Conservation (phyloP, 2,329 filamentous ascomycete species). For the Diaporthe batatas region DNA sequence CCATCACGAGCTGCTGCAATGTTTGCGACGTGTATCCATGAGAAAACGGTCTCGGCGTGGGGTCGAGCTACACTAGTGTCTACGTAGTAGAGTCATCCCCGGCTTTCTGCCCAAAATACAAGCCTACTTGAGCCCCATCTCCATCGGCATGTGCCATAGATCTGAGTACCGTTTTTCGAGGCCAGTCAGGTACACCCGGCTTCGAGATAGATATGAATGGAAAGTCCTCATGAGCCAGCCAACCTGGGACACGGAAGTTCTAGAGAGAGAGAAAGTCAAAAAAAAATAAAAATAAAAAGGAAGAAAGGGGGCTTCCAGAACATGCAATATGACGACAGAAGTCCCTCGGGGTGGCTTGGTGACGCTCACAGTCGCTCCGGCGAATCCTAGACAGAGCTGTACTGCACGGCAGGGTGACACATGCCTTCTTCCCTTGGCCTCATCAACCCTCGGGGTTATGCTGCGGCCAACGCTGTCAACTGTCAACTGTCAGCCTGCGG, state of each 20-base stretch:
- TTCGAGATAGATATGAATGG: neutral
- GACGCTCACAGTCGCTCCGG: slow-evolving; percentile 1
- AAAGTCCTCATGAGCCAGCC: neutral
- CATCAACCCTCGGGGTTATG: slow-evolving; percentile 27
- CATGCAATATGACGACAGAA: slow-evolving; percentile 39
- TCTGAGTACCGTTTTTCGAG: neutral
- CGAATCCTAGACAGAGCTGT: slow-evolving; percentile 9
- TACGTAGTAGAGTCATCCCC: neutral
- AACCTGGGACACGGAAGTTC: too few species aligned
- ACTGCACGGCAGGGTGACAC: too few species aligned
- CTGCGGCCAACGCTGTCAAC: neutral
- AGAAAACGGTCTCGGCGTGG: neutral
- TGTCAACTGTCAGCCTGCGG: slow-evolving; percentile 19
- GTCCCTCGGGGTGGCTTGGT: slow-evolving; percentile 9
- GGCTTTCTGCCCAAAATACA: neutral
- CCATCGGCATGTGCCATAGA: neutral
- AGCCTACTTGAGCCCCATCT: neutral
- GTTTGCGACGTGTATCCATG: neutral
- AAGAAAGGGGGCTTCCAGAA: slow-evolving; percentile 28
- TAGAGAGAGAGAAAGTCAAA: too few species aligned
- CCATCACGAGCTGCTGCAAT: neutral
- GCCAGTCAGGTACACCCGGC: too few species aligned
- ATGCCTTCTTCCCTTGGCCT: too few species aligned
- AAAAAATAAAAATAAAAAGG: too few species aligned
- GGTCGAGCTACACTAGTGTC: neutral